Evolutionary conservation across 805 yeast species (phyloP), one percentile per base, ranked within the genome.

Genomic region (Komagataella phaffii): DNA sequence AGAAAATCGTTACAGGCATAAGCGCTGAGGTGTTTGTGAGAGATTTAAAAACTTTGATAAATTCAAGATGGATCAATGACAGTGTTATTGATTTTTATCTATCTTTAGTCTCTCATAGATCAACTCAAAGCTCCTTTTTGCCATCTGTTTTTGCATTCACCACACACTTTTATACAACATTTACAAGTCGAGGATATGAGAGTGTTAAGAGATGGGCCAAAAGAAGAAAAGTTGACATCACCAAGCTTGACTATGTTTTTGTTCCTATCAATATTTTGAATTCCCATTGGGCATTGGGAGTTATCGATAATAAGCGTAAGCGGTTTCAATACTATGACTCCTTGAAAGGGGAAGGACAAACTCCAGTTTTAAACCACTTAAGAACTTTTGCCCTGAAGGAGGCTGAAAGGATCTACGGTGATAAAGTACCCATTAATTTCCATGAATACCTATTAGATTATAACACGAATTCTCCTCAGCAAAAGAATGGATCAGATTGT

Each of bases 211-310:
- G 88, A 56, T 88, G 96, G 96, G 83, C 93, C 55, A 85, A 81
- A 58, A 75, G 91, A 49, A 81, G 85, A 52, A 83, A 84, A 57
- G 74, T 79, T 50, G 76, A 82, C 55, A 80, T 91, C 6, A 73
- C 79, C 3, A 73, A 76, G 47, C 69, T 85, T 57, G 84, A 83
- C 47, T 71, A 77, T 54, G 73, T 93, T 8, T 73, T 91, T 54
- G 81, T 86, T 7, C 99, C 99, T 0, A 82, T 93, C n/a, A 93
- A 93, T 59, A 70, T 85, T 21, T 75, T 78, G 66, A 80, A 81
- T 52, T 77, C 90, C 1, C 99, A 93, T 65, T 93, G 99, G 99
- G 93, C 95, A 1, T 67, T 89, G 24, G 89, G 91, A 0, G 84
- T 83, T 45, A 73, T 91, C 19, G 83, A 93, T 64, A 77, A 88